Base-by-base conservation (phyloP, 2,329 filamentous ascomycete species). In the Exserohilum rostratum region DNA sequence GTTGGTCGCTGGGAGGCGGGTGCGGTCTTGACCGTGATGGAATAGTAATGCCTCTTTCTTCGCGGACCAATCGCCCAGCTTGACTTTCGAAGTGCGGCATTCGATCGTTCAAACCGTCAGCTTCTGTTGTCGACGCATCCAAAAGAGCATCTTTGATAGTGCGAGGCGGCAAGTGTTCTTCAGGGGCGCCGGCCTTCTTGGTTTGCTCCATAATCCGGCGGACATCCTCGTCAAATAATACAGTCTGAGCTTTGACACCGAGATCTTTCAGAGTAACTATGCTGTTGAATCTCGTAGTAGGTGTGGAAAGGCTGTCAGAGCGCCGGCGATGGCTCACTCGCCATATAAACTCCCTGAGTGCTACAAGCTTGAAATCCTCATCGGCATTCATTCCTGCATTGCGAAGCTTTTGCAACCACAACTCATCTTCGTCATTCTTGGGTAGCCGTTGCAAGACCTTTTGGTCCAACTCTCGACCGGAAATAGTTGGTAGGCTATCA, bases 381-480 rank as follows among this genome's bases (percentile, higher is more conserved):
- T 97, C 93, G 1, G 82, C 70, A 1, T 82, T 80, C 79, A 99
- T 86, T 0, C 95, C 95, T 37, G 96, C 85, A 60, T 91, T 96
- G 46, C 90, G 86, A 43, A 99, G 78, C 60, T 91, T 89, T 12
- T 85, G 82, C n/a, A 99, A 79, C 93, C 95, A 98, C 63, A 92
- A 86, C 58, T 97, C 92, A 69, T 99, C 95, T 72, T 98, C 93
- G 7, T 96, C 92, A 62, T 93, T 96, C 69, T 87, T 93, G 0
- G 84, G 77, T 3, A 90, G 78, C 62, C 85, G 86, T 59, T 80
- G 83, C 25, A 95, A 76, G 9, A 85, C 80, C 64, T 83, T 84
- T 44, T 79, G 72, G 33, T 81, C 82, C 47, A 83, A 72, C 57
- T 88, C 87, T 66, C 80, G 82, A 42, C 83, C 79, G 40, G 84